These are phyloP conservation scores for Endotrypanum monterogeii DNA, from an alignment of 208 protist species.

Conservation along the genomic window DNA sequence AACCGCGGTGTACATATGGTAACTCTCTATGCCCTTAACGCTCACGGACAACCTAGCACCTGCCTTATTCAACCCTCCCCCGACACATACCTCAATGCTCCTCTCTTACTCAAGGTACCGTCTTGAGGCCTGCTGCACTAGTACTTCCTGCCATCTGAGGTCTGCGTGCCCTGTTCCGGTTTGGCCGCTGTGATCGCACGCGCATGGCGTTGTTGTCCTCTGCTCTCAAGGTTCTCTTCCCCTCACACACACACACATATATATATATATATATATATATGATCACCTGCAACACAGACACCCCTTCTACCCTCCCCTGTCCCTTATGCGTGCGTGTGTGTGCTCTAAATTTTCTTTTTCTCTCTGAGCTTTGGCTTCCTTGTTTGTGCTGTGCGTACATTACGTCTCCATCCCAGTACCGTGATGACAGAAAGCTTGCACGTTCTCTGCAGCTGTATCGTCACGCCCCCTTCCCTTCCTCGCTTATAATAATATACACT, in stretches of 20 bases:
- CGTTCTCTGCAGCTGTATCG: no score
- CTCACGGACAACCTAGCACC: background rate
- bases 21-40: background rate
- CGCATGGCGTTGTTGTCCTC: background rate
- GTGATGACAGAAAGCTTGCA: no score
- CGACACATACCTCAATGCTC: no score
- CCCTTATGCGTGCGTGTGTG: no score
- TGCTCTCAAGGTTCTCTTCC: no score
- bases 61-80: background rate
- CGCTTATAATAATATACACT: background rate
- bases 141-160: background rate
- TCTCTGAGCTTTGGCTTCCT: background rate
- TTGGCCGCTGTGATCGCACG: background rate
- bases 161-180: background rate
- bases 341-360: no score
- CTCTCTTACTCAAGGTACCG: background rate
- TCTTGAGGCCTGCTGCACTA: background rate
- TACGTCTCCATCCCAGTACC: no score
- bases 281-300: no score
- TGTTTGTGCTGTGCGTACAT: no score
- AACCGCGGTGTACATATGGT: conserved; percentile 9
- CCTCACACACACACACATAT: background rate
- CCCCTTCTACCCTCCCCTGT: conserved; percentile 7
- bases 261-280: no score
- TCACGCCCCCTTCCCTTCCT: background rate